phyloP scores from a whole-genome alignment of 1,284 basidiomycete species.

The Boletus sp. region DNA sequence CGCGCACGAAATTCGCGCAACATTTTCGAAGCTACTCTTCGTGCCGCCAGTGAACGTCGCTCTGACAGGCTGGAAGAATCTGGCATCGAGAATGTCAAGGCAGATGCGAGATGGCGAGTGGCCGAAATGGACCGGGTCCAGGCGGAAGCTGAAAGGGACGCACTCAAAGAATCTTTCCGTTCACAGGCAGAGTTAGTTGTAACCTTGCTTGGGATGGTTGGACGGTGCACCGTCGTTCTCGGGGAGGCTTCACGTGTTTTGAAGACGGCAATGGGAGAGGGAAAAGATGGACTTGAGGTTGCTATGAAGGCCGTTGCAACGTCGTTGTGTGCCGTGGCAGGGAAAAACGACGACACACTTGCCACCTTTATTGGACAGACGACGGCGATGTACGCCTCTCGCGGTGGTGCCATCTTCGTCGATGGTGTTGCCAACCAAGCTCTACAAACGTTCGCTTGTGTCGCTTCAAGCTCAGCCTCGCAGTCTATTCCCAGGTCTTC shows the following conservation, averaged over 20 bases:
- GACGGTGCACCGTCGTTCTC: conserved; percentile 71
- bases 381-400: conserved; percentile 48
- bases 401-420: conserved; percentile 34
- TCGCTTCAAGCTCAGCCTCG: conserved; percentile 46
- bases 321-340: conserved; percentile 53
- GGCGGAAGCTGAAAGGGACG: conserved; percentile 66
- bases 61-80: conserved; percentile 79
- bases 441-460: conserved; percentile 35
- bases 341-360: conserved; percentile 66
- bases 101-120: conserved; percentile 64
- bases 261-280: conserved; percentile 42
- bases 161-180: conserved; percentile 59
- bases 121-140: conserved; percentile 72
- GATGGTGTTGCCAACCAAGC: conserved; percentile 44
- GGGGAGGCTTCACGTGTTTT: conserved; percentile 62
- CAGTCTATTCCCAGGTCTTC: conserved; percentile 38
- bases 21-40: conserved; percentile 81
- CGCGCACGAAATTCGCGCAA: conserved; percentile 72
- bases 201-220: conserved; percentile 72
- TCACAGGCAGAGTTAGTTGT: conserved; percentile 69
- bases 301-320: conserved; percentile 45
- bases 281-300: conserved; percentile 37
- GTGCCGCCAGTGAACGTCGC: conserved; percentile 73
- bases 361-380: conserved; percentile 61
- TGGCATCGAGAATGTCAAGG: conserved; percentile 66